A percentile compares a stretch with the other conserved stretches of the same genome.
Evolutionary conservation across 148 eudicot species (phyloP).

Genomic region (Tetragonia tetragonoides): DNA sequence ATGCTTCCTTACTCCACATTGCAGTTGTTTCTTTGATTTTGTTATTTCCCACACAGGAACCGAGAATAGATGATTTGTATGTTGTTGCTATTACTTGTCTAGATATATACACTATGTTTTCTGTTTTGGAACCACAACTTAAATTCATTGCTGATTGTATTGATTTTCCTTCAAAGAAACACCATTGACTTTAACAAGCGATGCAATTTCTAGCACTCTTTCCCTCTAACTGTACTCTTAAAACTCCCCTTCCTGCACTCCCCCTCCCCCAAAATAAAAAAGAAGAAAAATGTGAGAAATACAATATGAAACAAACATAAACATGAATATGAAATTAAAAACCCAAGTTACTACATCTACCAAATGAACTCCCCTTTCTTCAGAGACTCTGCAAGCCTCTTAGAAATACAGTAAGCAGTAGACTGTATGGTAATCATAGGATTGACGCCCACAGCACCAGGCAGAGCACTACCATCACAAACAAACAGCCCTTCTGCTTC

Average conservation of each 20-base stretch:
- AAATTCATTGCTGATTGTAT: neutral
- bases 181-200: neutral
- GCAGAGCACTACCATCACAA: constrained; percentile 74
- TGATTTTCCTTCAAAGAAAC: neutral
- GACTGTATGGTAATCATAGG: constrained; percentile 89
- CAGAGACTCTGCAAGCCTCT: constrained; percentile 46
- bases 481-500: constrained; percentile 77
- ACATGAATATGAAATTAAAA: neutral
- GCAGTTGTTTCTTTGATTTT: neutral
- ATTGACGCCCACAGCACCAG: constrained; percentile 81
- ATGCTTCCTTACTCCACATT: neutral
- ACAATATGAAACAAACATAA: neutral
- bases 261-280: neutral
- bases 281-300: neutral
- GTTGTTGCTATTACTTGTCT: neutral
- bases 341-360: neutral
- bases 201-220: neutral
- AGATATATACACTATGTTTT: neutral
- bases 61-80: neutral
- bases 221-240: no score
- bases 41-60: neutral
- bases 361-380: constrained; percentile 25
- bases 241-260: no score
- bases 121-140: neutral
- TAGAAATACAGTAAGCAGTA: constrained; percentile 68